Evolutionary conservation across 768 basidiomycete species (phyloP), one percentile per base, ranked within the genome.

Genomic region (Russula brevipes): DNA sequence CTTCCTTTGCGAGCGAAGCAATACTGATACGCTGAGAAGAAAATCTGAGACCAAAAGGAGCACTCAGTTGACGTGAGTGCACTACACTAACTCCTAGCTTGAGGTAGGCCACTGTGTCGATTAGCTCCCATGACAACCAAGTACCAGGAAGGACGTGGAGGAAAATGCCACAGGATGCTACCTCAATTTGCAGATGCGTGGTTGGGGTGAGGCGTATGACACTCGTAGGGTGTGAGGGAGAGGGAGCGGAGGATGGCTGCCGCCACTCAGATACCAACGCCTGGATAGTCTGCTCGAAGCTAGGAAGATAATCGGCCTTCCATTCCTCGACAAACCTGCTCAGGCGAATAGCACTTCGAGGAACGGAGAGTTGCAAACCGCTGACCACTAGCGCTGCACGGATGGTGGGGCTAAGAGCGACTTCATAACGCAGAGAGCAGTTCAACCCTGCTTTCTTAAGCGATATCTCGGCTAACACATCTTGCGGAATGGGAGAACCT

Each of bases 111-210:
- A 83, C 73, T 0, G 77, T 79, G 55, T 84, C 75, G 59, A 81
- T 76, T 24, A 85, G 74, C 60, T 85, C 82, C 88, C 86, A 91
- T 8, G 88, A 85, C 38, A 93, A 73, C 91, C 91, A 94, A 1
- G 90, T 93, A 19, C 89, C 90, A 64, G 86, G 89, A 87, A 93
- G 91, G 45, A 93, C 85, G 69, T 92, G 91, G 6, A 94, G 79
- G 4, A 83, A 82, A 9, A 91, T 76, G 31, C 81, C 80, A 30
- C 85, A 70, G 24, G 80, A 80, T 5, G 72, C 69, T 9, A 91
- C 60, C 33, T 79, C 77, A 5, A 81, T 77, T 64, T 87, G 82
- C 16, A 89, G 61, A 50, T 86, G 81, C 38, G 84, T 66, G 8
- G 73, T 64, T 17, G 71, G 57, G 39, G 63, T 6, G 24, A 44